Percentiles rank a stretch among this genome's conserved stretches.
phyloP scores from a whole-genome alignment of 2,329 filamentous ascomycete species.

The Talaromyces pinophilus region DNA sequence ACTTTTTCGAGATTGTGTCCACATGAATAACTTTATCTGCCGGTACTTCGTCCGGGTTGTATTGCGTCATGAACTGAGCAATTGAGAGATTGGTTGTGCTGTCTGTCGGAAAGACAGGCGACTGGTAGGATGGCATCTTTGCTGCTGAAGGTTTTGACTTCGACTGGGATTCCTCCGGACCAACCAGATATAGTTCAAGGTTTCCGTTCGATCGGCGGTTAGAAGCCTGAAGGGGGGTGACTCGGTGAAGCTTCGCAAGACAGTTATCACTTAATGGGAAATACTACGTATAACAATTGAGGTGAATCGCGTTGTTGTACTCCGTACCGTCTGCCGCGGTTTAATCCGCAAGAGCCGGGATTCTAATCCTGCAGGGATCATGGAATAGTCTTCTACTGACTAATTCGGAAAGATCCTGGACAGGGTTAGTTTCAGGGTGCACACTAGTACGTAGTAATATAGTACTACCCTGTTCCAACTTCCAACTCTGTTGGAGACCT shows the following conservation, averaged over 20 bases:
- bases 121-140: not conserved
- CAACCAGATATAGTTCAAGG: not conserved
- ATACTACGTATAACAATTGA: not conserved
- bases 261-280: not conserved
- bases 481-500: not conserved
- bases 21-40: slow-evolving; percentile 30
- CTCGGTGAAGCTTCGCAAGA: not conserved
- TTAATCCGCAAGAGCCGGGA: not conserved
- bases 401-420: not conserved
- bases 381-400: not conserved
- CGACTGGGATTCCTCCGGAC: not conserved
- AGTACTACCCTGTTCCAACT: not conserved
- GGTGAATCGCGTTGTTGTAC: not conserved
- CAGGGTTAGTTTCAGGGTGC: not conserved
- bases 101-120: not conserved
- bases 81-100: slow-evolving; percentile 25
- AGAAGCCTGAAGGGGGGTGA: not conserved
- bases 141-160: not conserved
- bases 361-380: not conserved
- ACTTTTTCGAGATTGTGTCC: slow-evolving; percentile 30
- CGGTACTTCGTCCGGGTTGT: slow-evolving; percentile 31
- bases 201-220: not conserved
- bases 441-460: not conserved
- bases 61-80: slow-evolving; percentile 30
- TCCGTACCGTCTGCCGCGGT: no score